Base-by-base conservation (phyloP, 805 yeast species). In the Grigorovia transvaalensis region DNA sequence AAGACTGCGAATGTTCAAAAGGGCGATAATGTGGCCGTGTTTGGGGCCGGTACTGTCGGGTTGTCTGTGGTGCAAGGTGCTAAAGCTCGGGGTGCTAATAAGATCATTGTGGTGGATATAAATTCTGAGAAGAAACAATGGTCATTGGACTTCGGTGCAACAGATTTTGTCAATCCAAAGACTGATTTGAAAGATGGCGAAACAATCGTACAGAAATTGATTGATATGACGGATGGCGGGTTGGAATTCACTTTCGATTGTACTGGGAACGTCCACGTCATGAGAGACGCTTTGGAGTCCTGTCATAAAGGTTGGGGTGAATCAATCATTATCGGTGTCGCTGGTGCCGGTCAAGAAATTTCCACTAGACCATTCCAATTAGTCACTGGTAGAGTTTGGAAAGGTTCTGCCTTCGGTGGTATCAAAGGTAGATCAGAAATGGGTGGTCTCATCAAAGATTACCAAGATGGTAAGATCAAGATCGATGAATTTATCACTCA, bases 291-390 rank as follows among this genome's bases (percentile, higher is more conserved):
- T 30, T 78, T 93, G 59, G 98, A 93, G 76, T 87, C 96, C 20
- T 89, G 96, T 70, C 98, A 93, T 76, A 91, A 90, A 73, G 99
- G 99, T 58, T 93, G 99, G 97, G 99, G 99, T 72, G 81, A 84
- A 66, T 88, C 96, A 20, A 79, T 91, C 61, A 76, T 93, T 63
- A 93, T 93, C 67, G 99, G 99, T 70, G 99, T 93, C 60, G 99
- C 99, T 47, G 96, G 96, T 59, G 96, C 97, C 44, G 99, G 99
- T 59, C 78, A 89, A 73, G 98, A 93, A 74, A 90, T 95, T 57
- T 73, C 96, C 53, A 93, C 98, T 47, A 82, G 98, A 73, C 99
- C 99, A 55, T 93, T 93, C 87, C 98, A 91, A 76, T 81, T 93
- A 71, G 98, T 93, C 58, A 93, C 98, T 44, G 99, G 99, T 62